phyloP scores from a whole-genome alignment of 2,329 filamentous ascomycete genomes.

The Fusarium subglutinans region DNA sequence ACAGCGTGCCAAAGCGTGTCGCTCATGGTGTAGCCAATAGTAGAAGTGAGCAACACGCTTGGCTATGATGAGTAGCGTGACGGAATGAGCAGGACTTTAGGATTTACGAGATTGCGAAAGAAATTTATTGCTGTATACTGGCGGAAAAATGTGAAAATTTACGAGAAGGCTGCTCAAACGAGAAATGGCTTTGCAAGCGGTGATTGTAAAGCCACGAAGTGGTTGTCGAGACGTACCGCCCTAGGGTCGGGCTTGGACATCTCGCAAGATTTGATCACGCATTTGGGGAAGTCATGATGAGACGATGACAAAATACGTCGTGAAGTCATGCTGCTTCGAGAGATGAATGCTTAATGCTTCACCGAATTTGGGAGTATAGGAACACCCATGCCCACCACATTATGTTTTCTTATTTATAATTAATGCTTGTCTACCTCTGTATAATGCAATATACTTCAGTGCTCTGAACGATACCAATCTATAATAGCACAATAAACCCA shows the following conservation, averaged over 20 bases:
- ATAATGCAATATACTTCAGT: neutral
- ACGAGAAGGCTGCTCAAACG: neutral
- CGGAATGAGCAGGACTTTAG: neutral
- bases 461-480: neutral
- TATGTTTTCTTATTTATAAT: neutral
- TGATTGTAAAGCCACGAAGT: neutral
- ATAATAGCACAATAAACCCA: neutral
- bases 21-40: neutral
- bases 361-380: neutral
- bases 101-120: neutral
- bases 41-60: neutral
- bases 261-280: neutral
- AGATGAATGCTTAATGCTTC: neutral
- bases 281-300: neutral
- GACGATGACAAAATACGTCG: neutral
- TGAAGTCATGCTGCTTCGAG: neutral
- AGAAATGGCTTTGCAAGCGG: neutral
- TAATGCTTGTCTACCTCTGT: neutral
- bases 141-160: neutral
- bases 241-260: neutral
- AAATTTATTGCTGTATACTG: neutral
- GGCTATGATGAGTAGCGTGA: neutral
- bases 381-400: neutral
- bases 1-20: too few species aligned
- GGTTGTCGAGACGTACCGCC: neutral